phyloP scores from a whole-genome alignment of 1,139 yeast species.

The Pichia sp. region DNA sequence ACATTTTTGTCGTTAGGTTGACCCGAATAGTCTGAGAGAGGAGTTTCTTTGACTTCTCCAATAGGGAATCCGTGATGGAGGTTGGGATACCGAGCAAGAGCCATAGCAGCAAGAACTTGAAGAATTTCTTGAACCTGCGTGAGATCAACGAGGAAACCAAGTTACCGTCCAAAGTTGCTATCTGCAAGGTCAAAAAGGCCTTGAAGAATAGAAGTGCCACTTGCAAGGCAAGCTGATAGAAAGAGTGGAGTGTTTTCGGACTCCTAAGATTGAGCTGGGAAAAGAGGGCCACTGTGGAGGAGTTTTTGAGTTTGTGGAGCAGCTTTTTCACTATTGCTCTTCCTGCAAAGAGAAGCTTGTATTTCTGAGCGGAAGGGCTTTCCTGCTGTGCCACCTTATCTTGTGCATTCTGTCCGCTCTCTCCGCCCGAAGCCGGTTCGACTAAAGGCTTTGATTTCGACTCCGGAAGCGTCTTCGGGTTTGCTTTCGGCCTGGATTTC shows the following conservation, averaged over 20 bases:
- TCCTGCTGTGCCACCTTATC: not conserved
- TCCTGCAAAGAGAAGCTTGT: not conserved
- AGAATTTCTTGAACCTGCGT: slow-evolving; percentile 61
- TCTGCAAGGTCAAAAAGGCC: slow-evolving; percentile 73
- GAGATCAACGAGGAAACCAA: slow-evolving; percentile 79
- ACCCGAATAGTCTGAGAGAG: slow-evolving; percentile 63
- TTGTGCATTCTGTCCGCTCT: not conserved
- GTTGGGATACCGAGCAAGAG: slow-evolving; percentile 86
- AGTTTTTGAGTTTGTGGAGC: slow-evolving; percentile 10
- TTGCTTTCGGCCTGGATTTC: not conserved
- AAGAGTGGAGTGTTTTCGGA: slow-evolving; percentile 17
- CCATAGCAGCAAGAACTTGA: slow-evolving; percentile 68
- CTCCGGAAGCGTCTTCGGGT: not conserved
- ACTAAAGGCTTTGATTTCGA: not conserved
- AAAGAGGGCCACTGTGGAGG: slow-evolving; percentile 21
- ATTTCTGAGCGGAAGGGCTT: not conserved
- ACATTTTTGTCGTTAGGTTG: slow-evolving; percentile 58
- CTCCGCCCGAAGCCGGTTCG: not conserved
- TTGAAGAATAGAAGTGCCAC: slow-evolving; percentile 53
- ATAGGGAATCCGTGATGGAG: slow-evolving; percentile 68
- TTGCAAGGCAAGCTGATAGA: slow-evolving; percentile 44
- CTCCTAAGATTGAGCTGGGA: slow-evolving; percentile 19
- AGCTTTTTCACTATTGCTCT: not conserved
- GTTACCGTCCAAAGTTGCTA: slow-evolving; percentile 83
- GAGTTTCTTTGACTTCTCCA: slow-evolving; percentile 66